These are phyloP conservation scores for Phytophthora palmivora DNA, from an alignment of 352 stramenopile species.

Conservation along the genomic window DNA sequence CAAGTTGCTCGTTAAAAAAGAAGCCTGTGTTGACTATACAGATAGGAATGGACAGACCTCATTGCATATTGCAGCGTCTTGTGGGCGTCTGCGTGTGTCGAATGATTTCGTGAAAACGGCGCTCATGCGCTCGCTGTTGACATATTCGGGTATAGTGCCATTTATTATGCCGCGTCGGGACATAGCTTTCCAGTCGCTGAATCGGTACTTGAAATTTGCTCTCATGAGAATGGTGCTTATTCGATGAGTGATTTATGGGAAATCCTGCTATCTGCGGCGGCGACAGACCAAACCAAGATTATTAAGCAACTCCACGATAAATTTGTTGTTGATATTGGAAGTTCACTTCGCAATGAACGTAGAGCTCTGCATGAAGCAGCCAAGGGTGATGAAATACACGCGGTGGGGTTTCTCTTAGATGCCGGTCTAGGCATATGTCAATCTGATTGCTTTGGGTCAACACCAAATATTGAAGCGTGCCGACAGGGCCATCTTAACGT, in stretches of 20 bases:
- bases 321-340: background rate
- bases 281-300: background rate
- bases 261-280: background rate
- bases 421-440: background rate
- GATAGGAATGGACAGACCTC: background rate
- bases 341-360: background rate
- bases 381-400: background rate
- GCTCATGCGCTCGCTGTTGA: background rate
- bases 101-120: background rate
- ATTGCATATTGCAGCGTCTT: background rate
- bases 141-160: background rate
- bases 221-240: too few relatives aligned
- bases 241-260: too few relatives aligned
- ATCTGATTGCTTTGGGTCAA: slow-evolving; percentile 2
- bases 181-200: background rate
- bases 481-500: background rate
- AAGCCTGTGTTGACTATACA: background rate
- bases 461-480: slow-evolving; percentile 8
- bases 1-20: background rate
- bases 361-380: slow-evolving; percentile 10
- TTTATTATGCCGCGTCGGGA: background rate
- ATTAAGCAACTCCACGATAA: background rate
- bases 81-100: background rate
- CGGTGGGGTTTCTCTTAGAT: background rate
- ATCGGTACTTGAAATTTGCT: background rate